These are phyloP conservation scores for Pyronema omphalodes DNA, from an alignment of 495 filamentous ascomycete species.

Conservation along the genomic window DNA sequence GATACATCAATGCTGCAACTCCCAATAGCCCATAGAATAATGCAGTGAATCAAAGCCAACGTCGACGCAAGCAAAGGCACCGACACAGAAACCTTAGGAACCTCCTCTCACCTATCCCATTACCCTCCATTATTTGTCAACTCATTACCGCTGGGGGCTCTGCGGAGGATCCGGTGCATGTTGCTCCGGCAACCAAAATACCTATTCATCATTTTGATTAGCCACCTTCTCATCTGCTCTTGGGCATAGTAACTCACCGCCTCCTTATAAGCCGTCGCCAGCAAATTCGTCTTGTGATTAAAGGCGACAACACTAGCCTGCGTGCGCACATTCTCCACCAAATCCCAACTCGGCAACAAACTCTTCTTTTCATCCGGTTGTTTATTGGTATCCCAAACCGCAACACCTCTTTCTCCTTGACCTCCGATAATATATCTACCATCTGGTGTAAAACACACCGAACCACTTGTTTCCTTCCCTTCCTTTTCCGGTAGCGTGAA, in stretches of 20 bases:
- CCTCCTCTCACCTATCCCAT: too few species aligned
- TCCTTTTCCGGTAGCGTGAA: slow-evolving; percentile 20
- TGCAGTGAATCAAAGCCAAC: too few species aligned
- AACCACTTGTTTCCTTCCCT: slow-evolving; percentile 39
- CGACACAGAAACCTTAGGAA: too few species aligned
- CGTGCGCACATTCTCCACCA: slow-evolving; percentile 41
- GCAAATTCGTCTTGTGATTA: slow-evolving; percentile 77
- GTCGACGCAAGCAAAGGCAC: too few species aligned
- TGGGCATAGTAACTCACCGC: slow-evolving; percentile 29
- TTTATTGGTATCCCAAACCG: slow-evolving; percentile 64
- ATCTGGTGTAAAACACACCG: slow-evolving; percentile 75
- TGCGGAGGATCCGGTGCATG: slow-evolving; percentile 28
- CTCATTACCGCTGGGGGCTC: not conserved
- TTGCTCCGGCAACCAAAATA: slow-evolving; percentile 72
- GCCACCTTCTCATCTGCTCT: not conserved
- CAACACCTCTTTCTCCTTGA: slow-evolving; percentile 45
- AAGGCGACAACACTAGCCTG: slow-evolving; percentile 60
- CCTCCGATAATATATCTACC: slow-evolving; percentile 74
- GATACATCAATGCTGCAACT: too few species aligned
- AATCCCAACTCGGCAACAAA: slow-evolving; percentile 42
- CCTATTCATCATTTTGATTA: slow-evolving; percentile 10
- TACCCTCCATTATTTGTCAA: too few species aligned
- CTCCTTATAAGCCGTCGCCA: slow-evolving; percentile 75
- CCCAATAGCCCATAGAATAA: too few species aligned
- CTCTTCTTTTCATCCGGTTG: slow-evolving; percentile 36